These are phyloP conservation scores for Penicillium steckii DNA, from an alignment of 495 filamentous ascomycete species.

Conservation along the genomic window DNA sequence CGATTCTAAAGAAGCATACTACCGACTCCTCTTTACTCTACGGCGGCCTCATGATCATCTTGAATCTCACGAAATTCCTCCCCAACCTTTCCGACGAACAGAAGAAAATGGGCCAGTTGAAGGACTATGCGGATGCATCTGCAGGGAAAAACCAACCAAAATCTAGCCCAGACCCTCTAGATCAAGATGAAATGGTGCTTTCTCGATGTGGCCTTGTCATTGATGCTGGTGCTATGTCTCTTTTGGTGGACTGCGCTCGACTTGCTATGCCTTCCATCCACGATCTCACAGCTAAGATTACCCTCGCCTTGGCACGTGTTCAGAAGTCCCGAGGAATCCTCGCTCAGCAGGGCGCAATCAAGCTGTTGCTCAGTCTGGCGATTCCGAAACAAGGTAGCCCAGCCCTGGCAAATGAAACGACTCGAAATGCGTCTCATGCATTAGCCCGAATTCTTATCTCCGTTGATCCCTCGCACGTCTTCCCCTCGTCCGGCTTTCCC, in stretches of 20 bases:
- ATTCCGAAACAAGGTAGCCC: constrained; percentile 52
- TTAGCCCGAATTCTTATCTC: constrained; percentile 91
- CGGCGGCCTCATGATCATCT: constrained; percentile 77
- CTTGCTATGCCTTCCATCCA: constrained; percentile 62
- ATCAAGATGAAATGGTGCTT: constrained; percentile 71
- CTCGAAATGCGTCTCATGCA: constrained; percentile 72
- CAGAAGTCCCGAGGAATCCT: constrained; percentile 71
- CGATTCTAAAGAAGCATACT: constrained; percentile 56
- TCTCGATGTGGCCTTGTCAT: constrained; percentile 75
- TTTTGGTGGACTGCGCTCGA: constrained; percentile 70
- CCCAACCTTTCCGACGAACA: constrained; percentile 85
- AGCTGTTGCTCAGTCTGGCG: constrained; percentile 70
- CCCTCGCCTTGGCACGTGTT: constrained; percentile 71
- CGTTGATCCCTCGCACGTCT: constrained; percentile 81
- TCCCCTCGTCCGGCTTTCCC: constrained; percentile 70
- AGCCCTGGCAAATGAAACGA: constrained; percentile 40
- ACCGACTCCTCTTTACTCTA: constrained; percentile 72
- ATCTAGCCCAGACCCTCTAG: constrained; percentile 61
- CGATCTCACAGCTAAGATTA: constrained; percentile 66
- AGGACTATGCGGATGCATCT: constrained; percentile 85
- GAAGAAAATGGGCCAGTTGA: constrained; percentile 84
- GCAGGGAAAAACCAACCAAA: constrained; percentile 48
- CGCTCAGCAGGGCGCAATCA: constrained; percentile 88
- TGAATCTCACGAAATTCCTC: constrained; percentile 79
- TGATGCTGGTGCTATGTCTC: constrained; percentile 68